Evolutionary conservation across 495 filamentous ascomycete species (phyloP).

Genomic region (Aspergillus biplanus): DNA sequence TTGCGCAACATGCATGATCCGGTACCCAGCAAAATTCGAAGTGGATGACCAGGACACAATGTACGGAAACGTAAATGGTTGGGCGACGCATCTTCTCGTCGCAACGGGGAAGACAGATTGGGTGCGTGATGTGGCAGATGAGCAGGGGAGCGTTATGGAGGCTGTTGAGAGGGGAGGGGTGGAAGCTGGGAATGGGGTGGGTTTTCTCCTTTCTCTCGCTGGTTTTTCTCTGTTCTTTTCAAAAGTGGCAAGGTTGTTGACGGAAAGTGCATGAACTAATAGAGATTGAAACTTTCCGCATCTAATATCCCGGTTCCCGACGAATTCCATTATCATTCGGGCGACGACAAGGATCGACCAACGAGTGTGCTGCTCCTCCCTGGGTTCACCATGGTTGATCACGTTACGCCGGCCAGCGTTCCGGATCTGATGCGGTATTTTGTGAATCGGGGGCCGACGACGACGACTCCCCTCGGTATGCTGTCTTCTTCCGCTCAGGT

Average conservation of each 20-base stretch:
- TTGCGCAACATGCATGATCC: slow-evolving; percentile 79
- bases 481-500: slow-evolving; percentile 25
- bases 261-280: slow-evolving; percentile 16
- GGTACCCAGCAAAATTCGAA: slow-evolving; percentile 73
- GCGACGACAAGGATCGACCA: slow-evolving; percentile 60
- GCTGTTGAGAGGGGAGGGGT: slow-evolving; percentile 69
- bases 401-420: slow-evolving; percentile 77
- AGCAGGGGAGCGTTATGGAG: slow-evolving; percentile 94
- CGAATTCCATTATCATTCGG: slow-evolving; percentile 52
- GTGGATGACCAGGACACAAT: slow-evolving; percentile 79
- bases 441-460: slow-evolving; percentile 75
- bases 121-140: slow-evolving; percentile 87
- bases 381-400: slow-evolving; percentile 81
- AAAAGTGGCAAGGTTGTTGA: too few species aligned
- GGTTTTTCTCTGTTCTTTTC: too few species aligned
- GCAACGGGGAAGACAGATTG: slow-evolving; percentile 96
- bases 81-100: slow-evolving; percentile 86
- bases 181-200: slow-evolving; percentile 76
- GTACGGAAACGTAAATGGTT: slow-evolving; percentile 87
- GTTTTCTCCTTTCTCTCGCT: slow-evolving; percentile 29
- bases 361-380: slow-evolving; percentile 88
- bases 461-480: slow-evolving; percentile 63
- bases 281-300: slow-evolving; percentile 90
- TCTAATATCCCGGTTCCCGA: slow-evolving; percentile 86
- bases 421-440: slow-evolving; percentile 71